Base-by-base conservation (phyloP, 495 filamentous ascomycete genomes). In the Penicillium lividum region DNA sequence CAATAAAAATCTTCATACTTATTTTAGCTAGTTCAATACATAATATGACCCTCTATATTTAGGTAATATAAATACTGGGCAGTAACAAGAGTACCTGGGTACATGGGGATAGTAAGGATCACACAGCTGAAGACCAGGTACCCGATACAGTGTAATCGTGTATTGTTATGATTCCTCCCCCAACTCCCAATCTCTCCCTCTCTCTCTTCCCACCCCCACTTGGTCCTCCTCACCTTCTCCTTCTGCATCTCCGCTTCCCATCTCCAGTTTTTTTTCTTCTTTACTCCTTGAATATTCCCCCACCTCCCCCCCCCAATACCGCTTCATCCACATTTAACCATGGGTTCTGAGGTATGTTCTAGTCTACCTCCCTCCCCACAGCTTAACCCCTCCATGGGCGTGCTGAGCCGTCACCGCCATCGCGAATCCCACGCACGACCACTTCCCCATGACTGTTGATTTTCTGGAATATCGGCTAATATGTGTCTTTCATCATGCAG, bases 271-370 rank as follows among this genome's bases (percentile, higher is more conserved):
- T 45, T 57, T 34, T 36, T 22, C 16, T 63, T 54, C 54, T 52
- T 54, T 63, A 45, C 57, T 50, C 51, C 53, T 57, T 57, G 15
- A 53, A 38, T 55, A 49, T 51, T 31, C 30, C 40, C 56, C 53
- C 47, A 22, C 22, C 42, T 51, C 54, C 55, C 51, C 22, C 42
- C 54, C 54, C 55, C 51, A 53, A 31, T 58, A 59, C 29, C 53
- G 25, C 53, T 57, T 16, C 38, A 52, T 53, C 48, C 51, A 54
- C 51, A 33, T 16, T 53, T 58, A 33, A 76, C 49, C 58, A 79
- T 79, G 77, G 73, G 71, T 76, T 74, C 75, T 76, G 77, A 79
- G 74, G 77, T 79, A 77, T 60, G 77, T 78, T 62, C 49, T 58
- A 64, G 58, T 62, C 73, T 72, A 11, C 25, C 38, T 22, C 15